Conservation (phyloP, 2,329 filamentous ascomycete species). For the Cadophora sp. region DNA sequence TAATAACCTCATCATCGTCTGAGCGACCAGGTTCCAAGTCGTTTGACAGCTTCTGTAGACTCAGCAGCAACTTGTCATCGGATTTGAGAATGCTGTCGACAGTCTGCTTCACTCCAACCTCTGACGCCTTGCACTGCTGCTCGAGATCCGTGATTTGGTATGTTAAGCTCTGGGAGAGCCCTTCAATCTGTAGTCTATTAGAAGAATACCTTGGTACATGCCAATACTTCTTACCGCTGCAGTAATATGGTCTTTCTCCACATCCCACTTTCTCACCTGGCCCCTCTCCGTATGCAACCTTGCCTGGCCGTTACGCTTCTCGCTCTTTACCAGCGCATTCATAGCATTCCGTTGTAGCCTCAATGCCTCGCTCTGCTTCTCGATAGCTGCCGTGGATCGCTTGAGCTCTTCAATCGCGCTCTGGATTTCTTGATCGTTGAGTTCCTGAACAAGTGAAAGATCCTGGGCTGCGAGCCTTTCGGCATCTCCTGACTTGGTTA, state of each 20-base stretch:
- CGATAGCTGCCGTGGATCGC: slow-evolving; percentile 67
- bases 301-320: slow-evolving; percentile 45
- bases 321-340: slow-evolving; percentile 56
- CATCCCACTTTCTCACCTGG: slow-evolving; percentile 49
- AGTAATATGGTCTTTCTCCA: slow-evolving; percentile 50
- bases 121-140: slow-evolving; percentile 55
- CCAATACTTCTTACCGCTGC: slow-evolving; percentile 47
- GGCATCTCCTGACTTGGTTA: slow-evolving; percentile 56
- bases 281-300: slow-evolving; percentile 49
- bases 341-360: slow-evolving; percentile 68
- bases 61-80: slow-evolving; percentile 70
- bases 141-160: slow-evolving; percentile 56
- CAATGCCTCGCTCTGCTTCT: slow-evolving; percentile 67
- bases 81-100: slow-evolving; percentile 59
- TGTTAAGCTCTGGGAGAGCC: slow-evolving; percentile 54
- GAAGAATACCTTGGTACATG: neutral
- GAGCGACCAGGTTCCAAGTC: slow-evolving; percentile 61
- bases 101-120: slow-evolving; percentile 54
- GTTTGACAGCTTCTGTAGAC: slow-evolving; percentile 69
- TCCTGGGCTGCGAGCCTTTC: slow-evolving; percentile 54
- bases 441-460: slow-evolving; percentile 54
- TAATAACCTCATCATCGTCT: slow-evolving; percentile 59
- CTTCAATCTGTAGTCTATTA: slow-evolving; percentile 50
- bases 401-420: slow-evolving; percentile 68
- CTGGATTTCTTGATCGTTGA: slow-evolving; percentile 65